Conservation (phyloP, 2,329 filamentous ascomycete species). For the Trichoderma sp. region DNA sequence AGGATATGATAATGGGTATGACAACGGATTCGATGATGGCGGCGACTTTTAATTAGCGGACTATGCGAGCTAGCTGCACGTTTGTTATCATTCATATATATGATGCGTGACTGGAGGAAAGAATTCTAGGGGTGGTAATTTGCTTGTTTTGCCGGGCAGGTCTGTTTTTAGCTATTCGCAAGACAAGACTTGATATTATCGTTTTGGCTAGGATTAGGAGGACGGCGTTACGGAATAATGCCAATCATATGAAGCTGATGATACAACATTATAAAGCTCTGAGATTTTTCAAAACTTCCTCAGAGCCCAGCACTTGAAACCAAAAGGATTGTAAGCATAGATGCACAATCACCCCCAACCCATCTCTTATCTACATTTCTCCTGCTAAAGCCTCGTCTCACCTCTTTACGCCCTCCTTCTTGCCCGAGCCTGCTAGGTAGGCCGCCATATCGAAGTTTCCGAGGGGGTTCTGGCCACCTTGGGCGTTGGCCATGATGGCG, state of each 20-base stretch:
- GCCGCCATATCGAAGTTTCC: conserved; percentile 60
- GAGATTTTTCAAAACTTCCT: not conserved
- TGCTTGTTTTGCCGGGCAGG: not conserved
- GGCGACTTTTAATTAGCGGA: conserved; percentile 19
- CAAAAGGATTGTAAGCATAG: not conserved
- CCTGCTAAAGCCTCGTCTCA: not conserved
- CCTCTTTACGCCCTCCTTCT: conserved; percentile 36
- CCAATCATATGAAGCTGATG: not conserved
- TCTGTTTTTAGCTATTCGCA: not conserved
- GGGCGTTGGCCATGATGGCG: conserved; percentile 46
- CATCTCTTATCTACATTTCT: not conserved
- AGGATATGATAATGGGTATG: conserved; percentile 29
- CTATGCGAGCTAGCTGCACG: not conserved
- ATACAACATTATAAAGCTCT: not conserved
- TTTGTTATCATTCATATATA: not conserved
- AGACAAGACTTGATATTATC: not conserved
- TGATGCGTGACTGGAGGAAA: not conserved
- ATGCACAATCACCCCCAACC: not conserved
- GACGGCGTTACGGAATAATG: conserved; percentile 11
- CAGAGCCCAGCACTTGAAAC: not conserved
- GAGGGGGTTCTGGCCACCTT: conserved; percentile 41
- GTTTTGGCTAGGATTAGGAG: not conserved
- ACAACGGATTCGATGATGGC: conserved; percentile 26
- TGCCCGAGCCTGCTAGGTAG: conserved; percentile 57
- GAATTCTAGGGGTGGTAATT: not conserved